Evolutionary conservation across 371 early-diverging fungal genomes (phyloP).

Genomic region (Syncephalastrum monosporum): DNA sequence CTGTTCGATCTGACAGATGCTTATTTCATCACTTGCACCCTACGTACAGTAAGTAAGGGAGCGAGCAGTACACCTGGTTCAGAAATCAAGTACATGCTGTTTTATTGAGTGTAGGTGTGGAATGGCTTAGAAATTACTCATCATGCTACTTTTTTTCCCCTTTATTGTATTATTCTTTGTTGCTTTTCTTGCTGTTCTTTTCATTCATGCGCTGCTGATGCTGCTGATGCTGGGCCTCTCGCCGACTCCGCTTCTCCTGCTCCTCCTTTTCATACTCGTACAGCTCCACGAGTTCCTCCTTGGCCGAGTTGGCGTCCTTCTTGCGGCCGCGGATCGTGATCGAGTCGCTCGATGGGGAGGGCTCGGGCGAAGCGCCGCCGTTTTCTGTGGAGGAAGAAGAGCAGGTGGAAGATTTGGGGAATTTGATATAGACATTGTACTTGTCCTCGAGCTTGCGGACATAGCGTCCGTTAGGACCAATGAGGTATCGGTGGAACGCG

Average conservation of each 20-base stretch:
- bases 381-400: constrained; percentile 30
- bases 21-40: too few species aligned
- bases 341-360: constrained; percentile 51
- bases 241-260: constrained; percentile 40
- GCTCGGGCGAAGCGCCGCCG: constrained; percentile 40
- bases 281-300: constrained; percentile 75
- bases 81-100: too few species aligned
- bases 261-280: constrained; percentile 77
- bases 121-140: too few species aligned
- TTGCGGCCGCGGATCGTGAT: constrained; percentile 74
- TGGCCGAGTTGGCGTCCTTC: constrained; percentile 71
- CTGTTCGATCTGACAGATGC: too few species aligned
- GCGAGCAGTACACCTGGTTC: too few species aligned
- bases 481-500: constrained; percentile 71
- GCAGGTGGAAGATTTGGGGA: constrained; percentile 50
- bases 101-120: too few species aligned
- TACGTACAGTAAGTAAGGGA: too few species aligned
- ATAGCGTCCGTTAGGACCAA: constrained; percentile 76
- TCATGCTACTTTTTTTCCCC: neutral
- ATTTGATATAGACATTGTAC: constrained; percentile 74
- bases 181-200: constrained; percentile 7
- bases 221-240: constrained; percentile 39
- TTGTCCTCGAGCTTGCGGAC: constrained; percentile 82
- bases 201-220: constrained; percentile 9
- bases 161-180: constrained; percentile 2